Evolutionary conservation across 2,329 filamentous ascomycete species (phyloP), one percentile per base, ranked within the genome.

Genomic region (Fonsecaea erecta): DNA sequence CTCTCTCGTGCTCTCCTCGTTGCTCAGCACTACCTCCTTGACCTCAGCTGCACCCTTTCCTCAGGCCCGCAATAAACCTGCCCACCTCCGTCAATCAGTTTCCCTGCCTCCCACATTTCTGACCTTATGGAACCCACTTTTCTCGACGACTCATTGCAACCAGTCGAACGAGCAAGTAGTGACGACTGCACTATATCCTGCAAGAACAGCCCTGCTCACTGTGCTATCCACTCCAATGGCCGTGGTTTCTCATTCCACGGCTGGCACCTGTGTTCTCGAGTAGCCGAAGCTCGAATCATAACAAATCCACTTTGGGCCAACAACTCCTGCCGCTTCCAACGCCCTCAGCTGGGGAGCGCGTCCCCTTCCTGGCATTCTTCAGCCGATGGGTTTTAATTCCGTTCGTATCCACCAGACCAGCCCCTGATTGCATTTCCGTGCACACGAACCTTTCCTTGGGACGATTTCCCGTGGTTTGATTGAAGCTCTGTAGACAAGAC

Each of bases 271-370:
- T 12, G 12, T 37, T 35, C 11, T 24, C 32, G 40, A 21, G 18
- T 12, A 24, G 18, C 9, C 43, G n/a, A 24, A 48, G 21, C 43
- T 21, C 21, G 12, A 24, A 48, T 48, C n/a, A 24, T 48, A 48
- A 48, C 43, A 48, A 48, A 11, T 48, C 43, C 43, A 48, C 43
- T 48, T 48, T 21, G 8, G 18, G 43, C 9, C 18, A 48, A 14
- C 43, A 48, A 48, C 43, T 48, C 43, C 24, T 48, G 43, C 43
- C 43, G 43, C 43, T n/a, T n/a, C n/a, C n/a, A n/a, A n/a, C n/a
- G n/a, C n/a, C n/a, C n/a, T n/a, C n/a, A n/a, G 21, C 35, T 43
- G 54, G 46, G 30, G n/a, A 21, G 14, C 12, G 3, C 32, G 30
- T n/a, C 32, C n/a, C 28, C 32, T 28, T 54, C 21, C 16, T 21